Conservation (phyloP, 345 rosid species). For the Erucastrum elatum region DNA sequence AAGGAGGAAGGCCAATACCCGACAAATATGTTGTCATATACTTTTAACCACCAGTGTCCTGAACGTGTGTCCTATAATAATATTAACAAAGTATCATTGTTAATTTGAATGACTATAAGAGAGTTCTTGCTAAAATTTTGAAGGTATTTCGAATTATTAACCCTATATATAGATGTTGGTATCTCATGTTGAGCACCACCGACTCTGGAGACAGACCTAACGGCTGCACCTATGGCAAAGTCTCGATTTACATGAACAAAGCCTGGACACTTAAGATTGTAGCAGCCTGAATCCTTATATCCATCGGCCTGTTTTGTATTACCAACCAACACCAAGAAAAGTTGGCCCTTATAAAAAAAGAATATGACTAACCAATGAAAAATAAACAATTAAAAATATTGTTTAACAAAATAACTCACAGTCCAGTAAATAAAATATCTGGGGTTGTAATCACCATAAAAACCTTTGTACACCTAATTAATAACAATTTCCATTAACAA, state of each 20-base stretch:
- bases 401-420: background rate
- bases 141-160: background rate
- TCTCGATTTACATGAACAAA: background rate
- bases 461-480: background rate
- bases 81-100: background rate
- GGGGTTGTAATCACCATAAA: background rate
- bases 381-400: background rate
- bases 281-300: background rate
- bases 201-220: background rate
- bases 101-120: background rate
- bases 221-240: background rate
- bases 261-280: background rate
- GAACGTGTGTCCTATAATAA: conserved; percentile 36
- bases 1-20: conserved; percentile 52
- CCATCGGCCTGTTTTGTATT: background rate
- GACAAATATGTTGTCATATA: conserved; percentile 4
- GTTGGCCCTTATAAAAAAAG: background rate
- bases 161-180: background rate
- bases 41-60: conserved; percentile 51
- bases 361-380: too few species aligned
- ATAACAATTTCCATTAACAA: background rate
- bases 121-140: background rate
- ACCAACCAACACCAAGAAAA: background rate
- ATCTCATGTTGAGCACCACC: background rate
- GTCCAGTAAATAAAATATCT: background rate